Evolutionary conservation across 768 basidiomycete genomes (phyloP), one percentile per base, ranked within the genome.

Genomic region (Pleurotus eryngii): DNA sequence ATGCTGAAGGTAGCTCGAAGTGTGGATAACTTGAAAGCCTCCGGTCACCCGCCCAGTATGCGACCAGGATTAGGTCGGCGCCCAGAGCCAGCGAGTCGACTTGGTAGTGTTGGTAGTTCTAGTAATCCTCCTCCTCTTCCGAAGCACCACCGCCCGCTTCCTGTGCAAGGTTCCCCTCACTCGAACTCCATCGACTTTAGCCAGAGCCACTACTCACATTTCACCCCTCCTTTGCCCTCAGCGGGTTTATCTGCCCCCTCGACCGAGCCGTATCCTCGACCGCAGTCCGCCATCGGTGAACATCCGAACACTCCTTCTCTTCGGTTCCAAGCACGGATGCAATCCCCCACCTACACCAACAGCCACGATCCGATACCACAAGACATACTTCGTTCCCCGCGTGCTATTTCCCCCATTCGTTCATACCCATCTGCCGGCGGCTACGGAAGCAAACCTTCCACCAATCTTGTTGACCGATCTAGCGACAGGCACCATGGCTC

Each of bases 201-300:
- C 18, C 65, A 64, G 55, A 68, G 59, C 55, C 63, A 62, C 17
- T 70, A 72, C 51, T 64, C 60, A 17, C 55, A 64, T 57, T 71
- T 72, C 27, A 46, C 60, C 12, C 61, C 67, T 18, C 51, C 35
- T 46, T 49, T 57, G 26, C 58, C 60, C 51, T 61, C 58, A 7
- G 38, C 64, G 45, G 63, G 57, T 42, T 64, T 74, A 50, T 68
- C 77, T 55, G 79, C 81, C 14, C 76, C 82, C 5, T 74, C 65
- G 55, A 74, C 77, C 50, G 87, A 89, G 1, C 83, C 85, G 1
- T 81, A 78, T 63, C 78, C 82, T 17, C 80, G 87, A 38, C 84
- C 88, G 1, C 82, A 78, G 49, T 89, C 88, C 30, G 84, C 86
- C 11, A 65, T 78, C n/a, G 83, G 80, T 48, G 81, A 83, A 53